These are phyloP conservation scores for Peziza echinospora DNA, from an alignment of 495 filamentous ascomycete genomes.

Conservation along the genomic window DNA sequence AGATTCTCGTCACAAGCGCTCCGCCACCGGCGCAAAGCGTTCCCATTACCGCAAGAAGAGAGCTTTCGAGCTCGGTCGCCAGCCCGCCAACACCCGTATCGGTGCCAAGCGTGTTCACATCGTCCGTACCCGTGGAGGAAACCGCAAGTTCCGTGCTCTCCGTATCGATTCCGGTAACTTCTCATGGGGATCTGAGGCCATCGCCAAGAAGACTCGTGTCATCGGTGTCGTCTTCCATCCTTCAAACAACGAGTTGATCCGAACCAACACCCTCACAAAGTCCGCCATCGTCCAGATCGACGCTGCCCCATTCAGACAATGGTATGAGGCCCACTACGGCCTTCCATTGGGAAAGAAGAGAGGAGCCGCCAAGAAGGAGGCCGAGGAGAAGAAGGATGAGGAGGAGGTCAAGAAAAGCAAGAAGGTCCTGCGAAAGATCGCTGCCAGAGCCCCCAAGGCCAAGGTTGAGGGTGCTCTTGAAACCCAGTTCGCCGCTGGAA, in stretches of 20 bases:
- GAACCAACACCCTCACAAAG: conserved; percentile 98
- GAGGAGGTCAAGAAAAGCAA: conserved; percentile 37
- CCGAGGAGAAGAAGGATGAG: conserved; percentile 38
- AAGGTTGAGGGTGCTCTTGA: conserved; percentile 87
- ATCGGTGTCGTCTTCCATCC: conserved; percentile 96
- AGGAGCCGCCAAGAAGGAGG: conserved; percentile 43
- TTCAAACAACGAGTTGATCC: conserved; percentile 99
- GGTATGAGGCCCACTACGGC: conserved; percentile 99
- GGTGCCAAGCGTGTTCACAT: conserved; percentile 95
- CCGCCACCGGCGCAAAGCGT: conserved; percentile 90
- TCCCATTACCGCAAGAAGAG: conserved; percentile 79
- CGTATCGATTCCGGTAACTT: conserved; percentile 99
- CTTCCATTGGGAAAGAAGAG: conserved; percentile 66
- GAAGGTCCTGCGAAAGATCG: conserved; percentile 87
- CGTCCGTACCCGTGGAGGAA: conserved; percentile 95
- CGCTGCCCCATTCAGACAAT: conserved; percentile 95
- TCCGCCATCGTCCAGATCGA: conserved; percentile 96
- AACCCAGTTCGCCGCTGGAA: conserved; percentile 97
- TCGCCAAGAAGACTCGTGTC: conserved; percentile 95
- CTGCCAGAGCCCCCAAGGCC: conserved; percentile 58
- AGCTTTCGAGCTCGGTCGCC: conserved; percentile 98
- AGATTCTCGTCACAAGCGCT: conserved; percentile 97
- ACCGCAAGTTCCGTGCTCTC: conserved; percentile 97
- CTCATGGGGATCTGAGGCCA: conserved; percentile 92
- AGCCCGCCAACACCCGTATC: conserved; percentile 98